Percentiles rank a stretch among this genome's conserved stretches.
These are phyloP conservation scores for Solanum infundibuliforme DNA, from an alignment of 257 asterid genomes.

Conservation along the genomic window DNA sequence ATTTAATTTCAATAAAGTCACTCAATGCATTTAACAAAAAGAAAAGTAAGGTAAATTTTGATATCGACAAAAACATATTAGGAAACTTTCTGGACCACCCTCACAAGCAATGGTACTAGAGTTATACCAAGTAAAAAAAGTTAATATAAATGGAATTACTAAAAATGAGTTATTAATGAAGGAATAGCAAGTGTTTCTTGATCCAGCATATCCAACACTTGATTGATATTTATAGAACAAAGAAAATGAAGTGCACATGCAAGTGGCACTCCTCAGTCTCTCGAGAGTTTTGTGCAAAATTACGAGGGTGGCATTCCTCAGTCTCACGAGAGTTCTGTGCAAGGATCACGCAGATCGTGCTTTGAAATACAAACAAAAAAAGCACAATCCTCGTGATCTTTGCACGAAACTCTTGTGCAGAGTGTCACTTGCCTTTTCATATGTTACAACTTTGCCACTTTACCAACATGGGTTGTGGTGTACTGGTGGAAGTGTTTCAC, in stretches of 20 bases:
- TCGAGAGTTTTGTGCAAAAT: background rate
- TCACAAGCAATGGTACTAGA: background rate
- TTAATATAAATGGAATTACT: too few relatives aligned
- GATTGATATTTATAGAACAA: too few relatives aligned
- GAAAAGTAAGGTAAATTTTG: background rate
- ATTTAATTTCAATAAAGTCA: background rate
- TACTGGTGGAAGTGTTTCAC: too few relatives aligned
- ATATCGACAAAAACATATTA: background rate
- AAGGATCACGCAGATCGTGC: background rate
- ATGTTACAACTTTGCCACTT: background rate
- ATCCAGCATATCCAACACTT: too few relatives aligned
- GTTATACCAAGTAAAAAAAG: background rate
- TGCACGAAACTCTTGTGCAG: background rate
- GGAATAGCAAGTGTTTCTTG: too few relatives aligned
- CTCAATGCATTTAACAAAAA: background rate
- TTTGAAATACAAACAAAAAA: background rate
- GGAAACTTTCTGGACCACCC: background rate
- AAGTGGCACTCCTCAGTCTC: background rate
- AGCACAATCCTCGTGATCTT: background rate
- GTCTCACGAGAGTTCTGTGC: background rate
- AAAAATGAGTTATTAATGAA: background rate
- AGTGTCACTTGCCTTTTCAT: background rate
- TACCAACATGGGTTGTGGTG: too few relatives aligned
- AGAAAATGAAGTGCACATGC: background rate
- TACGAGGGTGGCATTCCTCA: background rate